phyloP scores from a whole-genome alignment of 2,329 filamentous ascomycete species.

The Pyricularia grisea region DNA sequence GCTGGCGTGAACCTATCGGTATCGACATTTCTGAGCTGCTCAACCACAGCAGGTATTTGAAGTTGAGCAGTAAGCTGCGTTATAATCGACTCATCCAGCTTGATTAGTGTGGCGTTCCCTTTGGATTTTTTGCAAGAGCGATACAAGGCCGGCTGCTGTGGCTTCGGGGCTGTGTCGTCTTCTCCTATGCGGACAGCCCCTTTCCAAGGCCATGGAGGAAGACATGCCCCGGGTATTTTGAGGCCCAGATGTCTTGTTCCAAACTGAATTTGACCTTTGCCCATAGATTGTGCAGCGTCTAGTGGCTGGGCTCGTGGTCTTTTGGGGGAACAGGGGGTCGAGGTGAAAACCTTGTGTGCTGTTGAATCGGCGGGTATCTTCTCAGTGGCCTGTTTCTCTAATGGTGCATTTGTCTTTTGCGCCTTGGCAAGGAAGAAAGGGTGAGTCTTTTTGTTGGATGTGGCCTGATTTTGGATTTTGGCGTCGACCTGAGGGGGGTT shows the following conservation, averaged over 20 bases:
- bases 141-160: neutral
- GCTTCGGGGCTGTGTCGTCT: neutral
- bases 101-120: conserved; percentile 31
- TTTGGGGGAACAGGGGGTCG: conserved; percentile 43
- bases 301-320: conserved; percentile 22
- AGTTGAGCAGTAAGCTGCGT: conserved; percentile 24
- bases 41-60: conserved; percentile 23
- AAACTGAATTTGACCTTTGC: conserved; percentile 26
- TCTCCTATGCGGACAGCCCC: conserved; percentile 54
- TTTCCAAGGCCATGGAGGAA: conserved; percentile 63
- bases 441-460: conserved; percentile 23
- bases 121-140: conserved; percentile 36
- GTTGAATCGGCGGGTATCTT: conserved; percentile 16
- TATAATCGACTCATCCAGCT: conserved; percentile 33
- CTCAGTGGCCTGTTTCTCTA: conserved; percentile 13
- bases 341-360: conserved; percentile 33
- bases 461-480: neutral
- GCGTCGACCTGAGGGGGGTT: neutral
- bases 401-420: conserved; percentile 16
- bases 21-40: conserved; percentile 23
- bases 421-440: conserved; percentile 60
- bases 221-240: conserved; percentile 55
- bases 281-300: conserved; percentile 11
- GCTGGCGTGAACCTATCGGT: conserved; percentile 32
- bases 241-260: conserved; percentile 33